phyloP scores from a whole-genome alignment of 2,329 filamentous ascomycete species.

The Moelleriella libera region DNA sequence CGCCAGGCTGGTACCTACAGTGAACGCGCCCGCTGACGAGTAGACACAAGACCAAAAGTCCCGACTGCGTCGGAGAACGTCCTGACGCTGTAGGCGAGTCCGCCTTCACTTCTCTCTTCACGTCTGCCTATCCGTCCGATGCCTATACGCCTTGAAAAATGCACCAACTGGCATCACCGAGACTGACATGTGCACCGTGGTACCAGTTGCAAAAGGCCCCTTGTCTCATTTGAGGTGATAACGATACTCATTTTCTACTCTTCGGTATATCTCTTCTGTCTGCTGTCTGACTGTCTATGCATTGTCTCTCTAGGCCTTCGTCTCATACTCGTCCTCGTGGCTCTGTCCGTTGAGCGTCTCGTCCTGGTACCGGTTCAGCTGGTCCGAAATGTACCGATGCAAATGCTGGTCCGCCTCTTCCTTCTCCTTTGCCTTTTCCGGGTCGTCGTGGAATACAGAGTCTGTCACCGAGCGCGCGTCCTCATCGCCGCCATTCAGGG shows the following conservation, averaged over 20 bases:
- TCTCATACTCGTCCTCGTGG: conserved; percentile 33
- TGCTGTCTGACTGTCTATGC: background rate
- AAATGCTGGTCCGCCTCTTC: conserved; percentile 54
- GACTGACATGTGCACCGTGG: too few species aligned
- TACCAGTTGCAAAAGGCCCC: too few species aligned
- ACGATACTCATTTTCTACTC: background rate
- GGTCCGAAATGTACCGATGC: conserved; percentile 67
- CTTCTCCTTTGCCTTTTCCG: conserved; percentile 31
- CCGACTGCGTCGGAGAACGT: too few species aligned
- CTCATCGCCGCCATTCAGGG: conserved; percentile 30
- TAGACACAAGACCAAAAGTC: too few species aligned
- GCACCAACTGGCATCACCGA: too few species aligned
- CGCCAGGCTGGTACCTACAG: too few species aligned
- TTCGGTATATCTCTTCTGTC: background rate
- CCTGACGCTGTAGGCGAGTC: too few species aligned
- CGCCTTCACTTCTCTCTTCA: too few species aligned
- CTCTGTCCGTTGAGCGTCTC: conserved; percentile 11
- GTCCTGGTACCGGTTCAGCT: conserved; percentile 54
- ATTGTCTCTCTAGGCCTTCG: conserved; percentile 14
- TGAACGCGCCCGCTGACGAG: too few species aligned
- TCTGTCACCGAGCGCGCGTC: conserved; percentile 18
- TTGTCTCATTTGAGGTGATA: too few species aligned
- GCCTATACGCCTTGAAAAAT: too few species aligned
- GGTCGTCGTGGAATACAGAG: conserved; percentile 18
- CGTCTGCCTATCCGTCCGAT: too few species aligned